Percentiles rank a stretch among this genome's conserved stretches.
Evolutionary conservation across 1,284 basidiomycete species (phyloP).

Genomic region (Coniferiporia sulphurascens): DNA sequence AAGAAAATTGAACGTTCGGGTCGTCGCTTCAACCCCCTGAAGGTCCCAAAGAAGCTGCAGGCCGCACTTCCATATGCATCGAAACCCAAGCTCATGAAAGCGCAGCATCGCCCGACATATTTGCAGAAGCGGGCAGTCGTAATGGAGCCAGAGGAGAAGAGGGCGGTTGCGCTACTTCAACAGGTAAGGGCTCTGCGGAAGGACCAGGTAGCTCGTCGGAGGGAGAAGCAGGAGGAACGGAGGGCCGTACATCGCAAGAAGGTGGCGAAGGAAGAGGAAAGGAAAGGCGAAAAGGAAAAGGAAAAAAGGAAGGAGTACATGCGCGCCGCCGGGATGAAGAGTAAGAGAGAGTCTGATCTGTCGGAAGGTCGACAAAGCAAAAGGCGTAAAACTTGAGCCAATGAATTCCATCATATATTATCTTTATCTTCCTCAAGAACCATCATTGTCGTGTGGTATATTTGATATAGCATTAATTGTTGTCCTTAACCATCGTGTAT

Average conservation of each 20-base stretch:
- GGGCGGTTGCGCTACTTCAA: slow-evolving; percentile 88
- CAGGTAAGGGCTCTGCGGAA: slow-evolving; percentile 92
- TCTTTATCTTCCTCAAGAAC: background rate
- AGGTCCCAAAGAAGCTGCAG: slow-evolving; percentile 86
- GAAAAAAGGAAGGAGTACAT: slow-evolving; percentile 79
- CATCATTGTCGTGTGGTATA: background rate
- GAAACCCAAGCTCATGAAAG: slow-evolving; percentile 83
- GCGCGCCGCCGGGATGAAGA: slow-evolving; percentile 69
- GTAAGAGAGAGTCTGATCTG: slow-evolving; percentile 54
- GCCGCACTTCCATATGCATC: slow-evolving; percentile 86
- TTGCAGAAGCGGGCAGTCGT: slow-evolving; percentile 92
- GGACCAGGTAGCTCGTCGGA: slow-evolving; percentile 74
- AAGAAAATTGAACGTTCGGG: slow-evolving; percentile 74
- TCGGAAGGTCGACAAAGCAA: slow-evolving; percentile 55
- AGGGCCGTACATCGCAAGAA: slow-evolving; percentile 62
- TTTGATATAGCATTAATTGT: too few species aligned
- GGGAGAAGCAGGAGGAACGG: slow-evolving; percentile 80
- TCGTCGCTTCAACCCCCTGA: slow-evolving; percentile 89
- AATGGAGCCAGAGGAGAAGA: slow-evolving; percentile 92
- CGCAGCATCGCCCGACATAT: slow-evolving; percentile 76
- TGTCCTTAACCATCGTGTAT: too few species aligned
- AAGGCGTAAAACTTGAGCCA: slow-evolving; percentile 34
- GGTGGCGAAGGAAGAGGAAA: slow-evolving; percentile 63
- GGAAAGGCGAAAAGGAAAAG: slow-evolving; percentile 68
- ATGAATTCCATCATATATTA: background rate